These are phyloP conservation scores for Daedalea quercina DNA, from an alignment of 768 basidiomycete species.

Conservation along the genomic window DNA sequence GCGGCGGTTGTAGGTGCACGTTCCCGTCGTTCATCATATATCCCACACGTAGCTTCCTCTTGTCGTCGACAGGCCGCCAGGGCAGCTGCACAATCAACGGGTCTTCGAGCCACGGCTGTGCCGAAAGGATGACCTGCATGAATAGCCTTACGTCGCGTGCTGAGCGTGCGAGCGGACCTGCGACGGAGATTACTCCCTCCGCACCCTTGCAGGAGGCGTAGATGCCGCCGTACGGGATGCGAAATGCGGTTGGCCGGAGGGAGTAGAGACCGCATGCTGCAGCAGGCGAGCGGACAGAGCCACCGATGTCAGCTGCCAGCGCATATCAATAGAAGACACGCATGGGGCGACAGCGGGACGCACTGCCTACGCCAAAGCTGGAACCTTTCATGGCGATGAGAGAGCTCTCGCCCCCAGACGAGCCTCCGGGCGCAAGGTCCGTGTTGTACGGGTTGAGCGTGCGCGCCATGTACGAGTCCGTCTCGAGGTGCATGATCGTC, in stretches of 20 bases:
- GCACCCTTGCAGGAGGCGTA: slow-evolving; percentile 20
- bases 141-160: neutral
- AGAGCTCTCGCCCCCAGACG: slow-evolving; percentile 63
- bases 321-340: slow-evolving; percentile 24
- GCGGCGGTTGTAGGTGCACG: slow-evolving; percentile 35
- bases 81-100: slow-evolving; percentile 26
- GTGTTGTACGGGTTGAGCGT: slow-evolving; percentile 49
- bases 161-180: neutral
- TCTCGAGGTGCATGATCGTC: slow-evolving; percentile 55
- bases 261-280: slow-evolving; percentile 33
- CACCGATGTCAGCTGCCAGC: slow-evolving; percentile 32
- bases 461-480: slow-evolving; percentile 2
- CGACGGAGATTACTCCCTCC: neutral
- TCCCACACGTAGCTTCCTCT: slow-evolving; percentile 23
- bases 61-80: slow-evolving; percentile 15
- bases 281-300: slow-evolving; percentile 33
- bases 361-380: slow-evolving; percentile 46
- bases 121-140: neutral
- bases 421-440: slow-evolving; percentile 52
- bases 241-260: slow-evolving; percentile 31
- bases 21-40: slow-evolving; percentile 32
- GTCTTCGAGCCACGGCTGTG: neutral
- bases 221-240: slow-evolving; percentile 21
- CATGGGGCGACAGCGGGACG: slow-evolving; percentile 38
- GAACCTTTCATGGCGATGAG: slow-evolving; percentile 53